Evolutionary conservation across 805 yeast species (phyloP), one percentile per base, ranked within the genome.

Genomic region (Kluyveromyces siamensis): DNA sequence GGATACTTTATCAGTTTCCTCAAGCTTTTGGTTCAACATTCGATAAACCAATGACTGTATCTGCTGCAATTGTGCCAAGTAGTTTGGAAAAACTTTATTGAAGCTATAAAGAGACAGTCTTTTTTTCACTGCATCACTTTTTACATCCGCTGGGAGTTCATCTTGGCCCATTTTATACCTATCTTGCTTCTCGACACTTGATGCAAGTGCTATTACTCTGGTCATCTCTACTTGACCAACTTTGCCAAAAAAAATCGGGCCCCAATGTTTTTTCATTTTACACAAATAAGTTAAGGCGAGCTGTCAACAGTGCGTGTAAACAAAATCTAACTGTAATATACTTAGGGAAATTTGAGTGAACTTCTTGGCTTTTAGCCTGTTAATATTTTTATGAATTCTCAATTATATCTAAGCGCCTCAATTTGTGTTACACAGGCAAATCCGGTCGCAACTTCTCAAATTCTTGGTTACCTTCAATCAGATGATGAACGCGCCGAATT

Each of bases 381-480:
- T 7, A 13, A 13, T 30, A 30, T 5, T 2, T 10, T 30, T 11
- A 43, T 43, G 45, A n/a, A 43, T 27, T 27, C 45, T 10, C 64
- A 61, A 44, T 44, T 60, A 27, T 58, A 56, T 42, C 41, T 65
- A 19, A 30, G 61, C 35, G 48, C 61, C 6, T 54, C 63, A 11
- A 40, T 56, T 2, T 56, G 57, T 52, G 61, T 66, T 6, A 49
- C 62, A 8, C 51, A 52, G 25, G 57, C 54, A 16, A 62, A 66
- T 44, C 40, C 43, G 2, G 33, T 35, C 11, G 52, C 44, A 16
- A 38, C 36, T 9, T 33, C 39, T 35, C 19, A 36, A 43, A 19
- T 43, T 11, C 19, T 21, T 16, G 16, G n/a, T 16, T 13, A 25
- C 14, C 18, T 43, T 14, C 27, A 8, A 11, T 16, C 39, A 18